phyloP scores from a whole-genome alignment of 495 filamentous ascomycete genomes.

The Penicillium flavigenum region DNA sequence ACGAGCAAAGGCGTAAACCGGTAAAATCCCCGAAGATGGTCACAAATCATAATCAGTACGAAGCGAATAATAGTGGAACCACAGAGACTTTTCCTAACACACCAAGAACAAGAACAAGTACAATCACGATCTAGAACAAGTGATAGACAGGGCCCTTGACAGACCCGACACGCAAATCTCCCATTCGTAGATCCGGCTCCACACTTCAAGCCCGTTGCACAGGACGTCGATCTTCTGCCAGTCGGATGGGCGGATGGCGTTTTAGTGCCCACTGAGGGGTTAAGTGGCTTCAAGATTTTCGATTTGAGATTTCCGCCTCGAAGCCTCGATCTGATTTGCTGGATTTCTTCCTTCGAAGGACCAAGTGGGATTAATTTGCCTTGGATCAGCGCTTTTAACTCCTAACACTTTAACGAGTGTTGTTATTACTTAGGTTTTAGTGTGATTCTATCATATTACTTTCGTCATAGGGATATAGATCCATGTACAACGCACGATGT shows the following conservation, averaged over 20 bases:
- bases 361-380: background rate
- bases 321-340: background rate
- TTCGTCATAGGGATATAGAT: conserved; percentile 1
- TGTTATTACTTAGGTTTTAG: background rate
- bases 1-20: background rate
- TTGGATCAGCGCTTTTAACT: background rate
- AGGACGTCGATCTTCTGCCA: conserved; percentile 16
- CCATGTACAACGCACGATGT: background rate
- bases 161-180: conserved; percentile 4
- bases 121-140: conserved; percentile 19
- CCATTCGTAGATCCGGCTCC: conserved; percentile 16
- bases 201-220: background rate
- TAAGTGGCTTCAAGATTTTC: background rate
- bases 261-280: conserved; percentile 1
- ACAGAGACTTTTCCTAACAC: conserved; percentile 3
- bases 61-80: conserved; percentile 14
- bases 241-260: conserved; percentile 8
- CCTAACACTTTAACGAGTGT: background rate
- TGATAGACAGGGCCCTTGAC: conserved; percentile 21
- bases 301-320: background rate
- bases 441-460: background rate
- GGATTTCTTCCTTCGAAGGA: background rate
- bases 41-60: background rate
- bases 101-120: background rate
- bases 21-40: background rate